Percentiles rank a stretch among this genome's conserved stretches.
phyloP scores from a whole-genome alignment of 257 asterid species.

The Solanum sparsipilum region DNA sequence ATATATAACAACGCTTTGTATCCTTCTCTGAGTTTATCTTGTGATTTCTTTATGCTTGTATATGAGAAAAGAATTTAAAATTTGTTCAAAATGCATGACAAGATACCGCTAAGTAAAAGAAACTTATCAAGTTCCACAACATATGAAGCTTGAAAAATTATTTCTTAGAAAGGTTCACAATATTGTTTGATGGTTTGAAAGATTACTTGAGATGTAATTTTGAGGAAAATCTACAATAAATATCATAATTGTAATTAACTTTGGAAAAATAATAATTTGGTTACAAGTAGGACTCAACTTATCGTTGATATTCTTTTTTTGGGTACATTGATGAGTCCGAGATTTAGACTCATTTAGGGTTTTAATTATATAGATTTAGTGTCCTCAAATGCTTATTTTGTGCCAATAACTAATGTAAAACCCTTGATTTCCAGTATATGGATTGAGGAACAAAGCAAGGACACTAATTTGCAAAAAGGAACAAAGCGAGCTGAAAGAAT shows the following conservation, averaged over 20 bases:
- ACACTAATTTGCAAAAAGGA: no score
- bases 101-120: not conserved
- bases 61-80: not conserved
- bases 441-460: no score
- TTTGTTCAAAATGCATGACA: not conserved
- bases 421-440: no score
- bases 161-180: not conserved
- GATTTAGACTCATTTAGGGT: no score
- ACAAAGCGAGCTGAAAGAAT: no score
- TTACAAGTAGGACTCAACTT: not conserved
- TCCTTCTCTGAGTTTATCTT: no score
- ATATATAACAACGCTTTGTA: no score
- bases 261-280: not conserved
- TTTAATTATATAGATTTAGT: no score
- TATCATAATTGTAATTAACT: not conserved
- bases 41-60: not conserved
- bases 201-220: not conserved
- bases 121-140: not conserved
- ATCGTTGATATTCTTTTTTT: no score
- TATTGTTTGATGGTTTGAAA: not conserved
- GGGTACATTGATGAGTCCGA: not conserved
- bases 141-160: not conserved
- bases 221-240: not conserved
- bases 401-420: no score
- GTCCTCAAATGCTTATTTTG: no score